Evolutionary conservation across 805 yeast species (phyloP), one percentile per base, ranked within the genome.

Genomic region (Cyberlindnera xylosilytica): DNA sequence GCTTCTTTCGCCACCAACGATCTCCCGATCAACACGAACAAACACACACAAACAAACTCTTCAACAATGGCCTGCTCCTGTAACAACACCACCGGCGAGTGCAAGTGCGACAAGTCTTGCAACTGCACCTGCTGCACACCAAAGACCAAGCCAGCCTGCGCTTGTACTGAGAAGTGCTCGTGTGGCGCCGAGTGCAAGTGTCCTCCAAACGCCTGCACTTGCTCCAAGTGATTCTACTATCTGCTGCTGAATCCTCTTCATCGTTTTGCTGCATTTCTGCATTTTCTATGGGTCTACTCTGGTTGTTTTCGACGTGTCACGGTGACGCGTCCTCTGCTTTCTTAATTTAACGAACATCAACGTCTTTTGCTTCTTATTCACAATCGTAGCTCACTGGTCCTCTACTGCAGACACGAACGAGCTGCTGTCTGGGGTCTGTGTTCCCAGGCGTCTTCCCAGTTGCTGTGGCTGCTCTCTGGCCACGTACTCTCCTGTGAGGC

Each of bases 21-120:
- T 27, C 30, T 9, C 30, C 13, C 8, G 16, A 27, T 12, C 13
- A 11, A 27, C 13, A 27, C 30, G 13, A 29, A 29, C 32, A 29
- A n/a, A n/a, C n/a, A n/a, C n/a, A 27, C 30, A 27, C n/a, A 27
- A 11, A 6, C 7, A 7, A 12, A 27, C 30, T 29, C 32, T n/a
- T n/a, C n/a, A n/a, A 29, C 32, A 31, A 41, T 41, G 44, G 35
- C 44, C 33, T 41, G 44, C 39, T 36, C 44, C 29, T 41, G 44
- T 36, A 33, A 41, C 20, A 30, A 39, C 12, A 18, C 44, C n/a
- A 19, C 39, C 32, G 36, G 39, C 44, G 12, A 35, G 34, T 41
- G 44, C 34, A 29, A 41, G 34, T 41, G 44, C 29, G 34, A 29
- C n/a, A 29, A 29, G 32, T 16, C 20, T 13, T 29, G 32, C 32